Evolutionary conservation across 345 rosid species (phyloP), one percentile per base, ranked within the genome.

Genomic region (Gossypium raimondii): DNA sequence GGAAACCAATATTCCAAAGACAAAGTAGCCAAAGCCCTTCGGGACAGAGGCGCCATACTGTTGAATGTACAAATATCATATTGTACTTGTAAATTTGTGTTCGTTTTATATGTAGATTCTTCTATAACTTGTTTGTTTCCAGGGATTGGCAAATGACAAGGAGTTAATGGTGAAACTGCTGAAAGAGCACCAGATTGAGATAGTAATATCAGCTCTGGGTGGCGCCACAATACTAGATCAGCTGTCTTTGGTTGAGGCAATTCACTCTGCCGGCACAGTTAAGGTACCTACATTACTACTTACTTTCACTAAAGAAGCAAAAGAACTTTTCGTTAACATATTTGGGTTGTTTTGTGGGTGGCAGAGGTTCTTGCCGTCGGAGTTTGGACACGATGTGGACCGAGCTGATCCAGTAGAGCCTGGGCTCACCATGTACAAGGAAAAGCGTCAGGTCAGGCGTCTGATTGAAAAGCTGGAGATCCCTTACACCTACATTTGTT

Each of bases 311-410:
- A 41, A 63, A n/a, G 24, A n/a, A 11, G 25, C 38, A 61, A 61
- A 61, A 61, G 16, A 34, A 34, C 41, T 2, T 62, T 13, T 62
- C 11, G 16, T 34, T 7, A 9, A 63, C 7, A 38, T 14, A 11
- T 62, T 34, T 17, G 68, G 29, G 34, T 29, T 61, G n/a, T 3
- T 17, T 17, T 7, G 3, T 62, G 18, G n/a, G 0, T 1, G 63
- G 78, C 84, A 90, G 96, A 86, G 91, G 51, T 90, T 88, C 55
- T 76, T 89, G 81, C 93, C 96, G 0, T 90, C 96, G 0, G 96
- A 90, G 56, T 90, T 90, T 9, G 96, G 96, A 14, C 96, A 90
- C 66, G 96, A 89, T 22, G 87, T 90, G 65, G 85, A 80, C 56
- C 76, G 90, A 72, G 83, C 96, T 5, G 81, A 86, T 0, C 96